Evolutionary conservation across 108 stramenopile species (phyloP).

Genomic region (Cyclostephanos invisitatus): DNA sequence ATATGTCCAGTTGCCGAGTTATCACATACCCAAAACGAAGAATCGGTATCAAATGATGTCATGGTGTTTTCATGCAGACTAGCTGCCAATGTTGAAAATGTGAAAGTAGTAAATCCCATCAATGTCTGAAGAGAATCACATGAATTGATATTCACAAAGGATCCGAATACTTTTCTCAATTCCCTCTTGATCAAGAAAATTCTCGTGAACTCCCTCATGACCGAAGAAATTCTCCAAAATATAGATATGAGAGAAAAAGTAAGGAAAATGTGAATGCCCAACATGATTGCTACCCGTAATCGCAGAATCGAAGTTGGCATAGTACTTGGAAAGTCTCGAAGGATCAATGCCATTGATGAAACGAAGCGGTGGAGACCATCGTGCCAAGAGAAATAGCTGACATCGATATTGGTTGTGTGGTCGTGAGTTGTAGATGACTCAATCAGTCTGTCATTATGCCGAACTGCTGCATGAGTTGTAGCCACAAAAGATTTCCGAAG

Average conservation of each 20-base stretch:
- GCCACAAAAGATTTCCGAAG: background rate
- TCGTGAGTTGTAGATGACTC: background rate
- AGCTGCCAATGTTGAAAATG: background rate
- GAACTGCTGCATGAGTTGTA: background rate
- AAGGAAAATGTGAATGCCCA: too few species aligned
- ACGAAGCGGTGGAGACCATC: too few species aligned
- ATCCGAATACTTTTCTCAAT: too few species aligned
- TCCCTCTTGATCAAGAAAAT: background rate
- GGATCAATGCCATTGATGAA: too few species aligned
- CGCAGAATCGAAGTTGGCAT: too few species aligned
- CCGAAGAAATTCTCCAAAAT: too few species aligned
- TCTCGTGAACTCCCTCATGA: background rate
- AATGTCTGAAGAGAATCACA: background rate
- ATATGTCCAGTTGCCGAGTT: conserved; percentile 6
- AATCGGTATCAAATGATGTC: conserved; percentile 4
- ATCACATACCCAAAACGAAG: conserved; percentile 8
- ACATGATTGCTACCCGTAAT: too few species aligned
- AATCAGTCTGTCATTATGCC: background rate
- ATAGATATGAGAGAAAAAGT: too few species aligned
- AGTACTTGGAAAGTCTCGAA: too few species aligned
- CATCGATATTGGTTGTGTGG: background rate
- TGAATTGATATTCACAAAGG: background rate
- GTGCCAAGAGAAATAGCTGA: background rate
- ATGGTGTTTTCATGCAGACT: background rate
- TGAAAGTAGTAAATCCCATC: too few species aligned